phyloP scores from a whole-genome alignment of 108 stramenopile genomes.

The Pseudonitzschia multistriata region DNA sequence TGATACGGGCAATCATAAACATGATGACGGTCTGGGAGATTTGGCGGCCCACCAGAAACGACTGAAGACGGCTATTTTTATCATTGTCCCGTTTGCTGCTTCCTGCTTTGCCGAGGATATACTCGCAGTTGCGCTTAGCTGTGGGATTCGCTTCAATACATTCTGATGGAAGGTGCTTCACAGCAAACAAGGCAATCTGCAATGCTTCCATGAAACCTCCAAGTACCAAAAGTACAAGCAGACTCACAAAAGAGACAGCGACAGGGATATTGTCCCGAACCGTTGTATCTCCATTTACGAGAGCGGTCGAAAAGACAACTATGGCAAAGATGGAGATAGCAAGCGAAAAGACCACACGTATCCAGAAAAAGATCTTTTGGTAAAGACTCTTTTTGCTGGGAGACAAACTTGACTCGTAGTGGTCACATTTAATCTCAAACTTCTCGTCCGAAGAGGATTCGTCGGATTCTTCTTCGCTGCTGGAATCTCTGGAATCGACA shows the following conservation, averaged over 20 bases:
- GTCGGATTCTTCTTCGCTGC: background rate
- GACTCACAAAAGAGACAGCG: constrained; percentile 35
- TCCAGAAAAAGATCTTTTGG: constrained; percentile 49
- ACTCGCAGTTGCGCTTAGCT: constrained; percentile 32
- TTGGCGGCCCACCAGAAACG: constrained; percentile 62
- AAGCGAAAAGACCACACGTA: constrained; percentile 44
- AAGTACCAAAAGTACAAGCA: constrained; percentile 42
- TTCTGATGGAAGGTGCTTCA: constrained; percentile 42
- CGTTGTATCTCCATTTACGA: constrained; percentile 42
- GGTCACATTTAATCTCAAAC: background rate
- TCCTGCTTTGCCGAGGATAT: constrained; percentile 26
- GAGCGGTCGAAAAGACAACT: constrained; percentile 45
- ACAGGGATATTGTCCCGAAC: constrained; percentile 39
- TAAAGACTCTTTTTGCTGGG: background rate
- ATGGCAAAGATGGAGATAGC: constrained; percentile 49
- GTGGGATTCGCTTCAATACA: constrained; percentile 22
- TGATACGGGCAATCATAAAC: constrained; percentile 59
- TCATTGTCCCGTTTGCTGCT: constrained; percentile 1
- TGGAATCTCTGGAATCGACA: background rate
- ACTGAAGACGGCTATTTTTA: constrained; percentile 28
- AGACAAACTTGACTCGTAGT: background rate
- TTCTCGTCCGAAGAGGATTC: background rate
- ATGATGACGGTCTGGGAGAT: constrained; percentile 43
- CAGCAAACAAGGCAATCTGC: constrained; percentile 68
- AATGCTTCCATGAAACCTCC: constrained; percentile 62